phyloP scores from a whole-genome alignment of 768 basidiomycete species.

The Trametes cinnabarina region DNA sequence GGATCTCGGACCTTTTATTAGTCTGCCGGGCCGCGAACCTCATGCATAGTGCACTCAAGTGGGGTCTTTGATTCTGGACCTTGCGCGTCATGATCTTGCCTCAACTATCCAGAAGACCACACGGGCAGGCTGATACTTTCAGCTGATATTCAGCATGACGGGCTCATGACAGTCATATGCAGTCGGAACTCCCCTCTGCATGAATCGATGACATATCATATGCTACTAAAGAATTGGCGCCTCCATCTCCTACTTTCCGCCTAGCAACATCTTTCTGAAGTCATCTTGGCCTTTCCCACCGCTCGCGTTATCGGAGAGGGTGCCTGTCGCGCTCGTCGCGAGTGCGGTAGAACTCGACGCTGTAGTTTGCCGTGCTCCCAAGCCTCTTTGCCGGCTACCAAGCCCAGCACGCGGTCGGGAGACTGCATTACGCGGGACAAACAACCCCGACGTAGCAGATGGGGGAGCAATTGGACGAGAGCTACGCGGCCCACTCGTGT shows the following conservation, averaged over 20 bases:
- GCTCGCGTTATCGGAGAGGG: conserved; percentile 26
- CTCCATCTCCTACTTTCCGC: conserved; percentile 23
- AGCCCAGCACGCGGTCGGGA: conserved; percentile 73
- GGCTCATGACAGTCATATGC: too few relatives aligned
- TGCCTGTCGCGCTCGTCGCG: conserved; percentile 21
- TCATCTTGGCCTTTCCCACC: conserved; percentile 68
- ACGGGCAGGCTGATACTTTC: too few relatives aligned
- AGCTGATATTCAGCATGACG: too few relatives aligned
- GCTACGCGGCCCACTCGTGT: conserved; percentile 8
- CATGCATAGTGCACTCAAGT: too few relatives aligned
- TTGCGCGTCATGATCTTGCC: too few relatives aligned
- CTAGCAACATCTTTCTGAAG: conserved; percentile 76
- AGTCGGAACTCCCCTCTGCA: too few relatives aligned
- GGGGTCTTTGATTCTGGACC: too few relatives aligned
- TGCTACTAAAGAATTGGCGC: too few relatives aligned
- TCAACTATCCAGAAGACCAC: too few relatives aligned
- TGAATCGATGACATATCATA: too few relatives aligned
- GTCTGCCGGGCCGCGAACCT: background rate
- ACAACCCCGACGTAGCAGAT: conserved; percentile 44
- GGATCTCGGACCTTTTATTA: background rate
- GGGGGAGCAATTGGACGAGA: conserved; percentile 29
- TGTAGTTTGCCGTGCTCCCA: background rate
- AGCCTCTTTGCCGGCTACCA: conserved; percentile 48
- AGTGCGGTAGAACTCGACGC: conserved; percentile 17
- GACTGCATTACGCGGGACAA: conserved; percentile 63